A percentile compares a stretch with the other conserved stretches of the same genome.
phyloP scores from a whole-genome alignment of 2,329 filamentous ascomycete species.

The Leptosphaerulina australis region DNA sequence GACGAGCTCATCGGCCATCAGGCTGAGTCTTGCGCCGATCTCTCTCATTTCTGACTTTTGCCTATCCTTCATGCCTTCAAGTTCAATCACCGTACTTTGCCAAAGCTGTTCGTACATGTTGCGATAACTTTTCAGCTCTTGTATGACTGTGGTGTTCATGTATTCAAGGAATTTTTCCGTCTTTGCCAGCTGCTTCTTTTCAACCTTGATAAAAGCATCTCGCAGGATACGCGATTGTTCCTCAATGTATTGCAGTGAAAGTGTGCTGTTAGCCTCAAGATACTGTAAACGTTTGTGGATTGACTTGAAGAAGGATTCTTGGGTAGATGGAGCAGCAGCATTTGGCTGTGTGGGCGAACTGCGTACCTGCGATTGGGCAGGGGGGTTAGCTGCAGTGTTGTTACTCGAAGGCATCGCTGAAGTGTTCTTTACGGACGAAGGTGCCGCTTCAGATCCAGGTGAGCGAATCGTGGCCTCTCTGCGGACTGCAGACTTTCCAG shows the following conservation, averaged over 20 bases:
- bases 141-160: conserved; percentile 85
- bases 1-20: conserved; percentile 90
- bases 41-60: conserved; percentile 83
- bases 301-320: conserved; percentile 97
- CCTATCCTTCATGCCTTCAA: conserved; percentile 86
- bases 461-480: conserved; percentile 17
- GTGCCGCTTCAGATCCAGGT: conserved; percentile 19
- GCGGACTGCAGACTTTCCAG: conserved; percentile 15
- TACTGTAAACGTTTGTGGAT: conserved; percentile 90
- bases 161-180: conserved; percentile 80
- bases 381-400: conserved; percentile 24
- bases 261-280: conserved; percentile 88
- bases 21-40: conserved; percentile 76
- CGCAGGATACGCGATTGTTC: conserved; percentile 90
- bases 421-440: conserved; percentile 15
- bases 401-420: conserved; percentile 26
- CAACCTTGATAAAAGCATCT: conserved; percentile 83
- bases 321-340: conserved; percentile 76
- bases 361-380: conserved; percentile 28
- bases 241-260: conserved; percentile 95
- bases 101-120: conserved; percentile 94
- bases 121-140: conserved; percentile 65
- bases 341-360: conserved; percentile 53
- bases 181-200: conserved; percentile 85
- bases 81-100: conserved; percentile 91